A percentile compares a stretch with the other conserved stretches of the same genome.
Conservation (phyloP, 768 basidiomycete genomes). For the Boletus edulis region DNA sequence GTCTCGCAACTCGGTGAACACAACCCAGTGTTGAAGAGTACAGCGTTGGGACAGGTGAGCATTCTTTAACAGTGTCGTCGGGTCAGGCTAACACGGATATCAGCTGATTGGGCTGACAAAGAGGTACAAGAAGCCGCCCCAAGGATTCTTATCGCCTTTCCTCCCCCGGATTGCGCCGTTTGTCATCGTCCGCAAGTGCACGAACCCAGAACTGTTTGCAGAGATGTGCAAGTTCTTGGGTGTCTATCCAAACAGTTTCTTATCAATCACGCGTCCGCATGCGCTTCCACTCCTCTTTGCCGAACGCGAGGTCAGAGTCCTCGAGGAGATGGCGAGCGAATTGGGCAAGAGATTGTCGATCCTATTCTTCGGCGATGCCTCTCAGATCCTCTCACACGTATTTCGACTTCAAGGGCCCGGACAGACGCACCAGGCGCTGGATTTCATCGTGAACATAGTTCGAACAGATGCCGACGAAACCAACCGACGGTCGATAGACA, state of each 20-base stretch:
- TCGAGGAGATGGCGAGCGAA: conserved; percentile 60
- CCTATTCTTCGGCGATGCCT: conserved; percentile 55
- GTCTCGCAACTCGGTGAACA: conserved; percentile 63
- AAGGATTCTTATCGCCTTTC: conserved; percentile 68
- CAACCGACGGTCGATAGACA: conserved; percentile 35
- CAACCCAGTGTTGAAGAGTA: conserved; percentile 69
- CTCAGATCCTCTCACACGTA: conserved; percentile 62
- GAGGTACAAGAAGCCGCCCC: conserved; percentile 57
- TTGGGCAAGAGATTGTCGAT: conserved; percentile 43
- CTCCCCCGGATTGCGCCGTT: conserved; percentile 65
- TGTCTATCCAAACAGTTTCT: conserved; percentile 54
- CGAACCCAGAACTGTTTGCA: conserved; percentile 54
- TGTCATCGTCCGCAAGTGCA: conserved; percentile 55
- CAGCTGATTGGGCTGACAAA: conserved; percentile 62
- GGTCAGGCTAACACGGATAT: conserved; percentile 2
- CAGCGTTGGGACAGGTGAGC: conserved; percentile 64
- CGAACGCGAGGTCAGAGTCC: conserved; percentile 51
- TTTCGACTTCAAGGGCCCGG: conserved; percentile 56
- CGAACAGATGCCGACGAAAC: conserved; percentile 38
- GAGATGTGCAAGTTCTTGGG: conserved; percentile 73
- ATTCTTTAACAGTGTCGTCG: background rate
- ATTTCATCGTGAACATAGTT: conserved; percentile 64
- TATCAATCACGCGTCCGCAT: conserved; percentile 57
- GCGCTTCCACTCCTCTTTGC: conserved; percentile 73
- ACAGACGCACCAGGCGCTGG: conserved; percentile 56